Conservation (phyloP, 2,329 filamentous ascomycete genomes). For the Sarocladium kiliense region DNA sequence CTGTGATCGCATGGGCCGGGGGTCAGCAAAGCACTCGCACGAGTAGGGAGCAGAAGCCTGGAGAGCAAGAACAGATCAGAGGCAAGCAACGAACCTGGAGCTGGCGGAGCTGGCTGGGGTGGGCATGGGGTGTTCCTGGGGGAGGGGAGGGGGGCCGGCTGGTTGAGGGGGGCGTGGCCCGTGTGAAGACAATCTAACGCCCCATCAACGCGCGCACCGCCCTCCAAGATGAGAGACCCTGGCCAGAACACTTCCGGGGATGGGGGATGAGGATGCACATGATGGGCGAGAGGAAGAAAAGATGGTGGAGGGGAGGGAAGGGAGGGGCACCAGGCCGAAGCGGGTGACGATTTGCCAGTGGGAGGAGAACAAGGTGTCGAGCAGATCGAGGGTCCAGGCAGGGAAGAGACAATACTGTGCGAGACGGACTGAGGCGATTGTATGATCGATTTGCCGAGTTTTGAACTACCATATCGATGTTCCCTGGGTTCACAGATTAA, state of each 20-base stretch:
- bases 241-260: conserved; percentile 3
- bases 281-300: background rate
- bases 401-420: no score
- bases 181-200: background rate
- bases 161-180: background rate
- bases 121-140: conserved; percentile 2
- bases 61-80: background rate
- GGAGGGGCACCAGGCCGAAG: background rate
- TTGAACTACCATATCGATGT: no score
- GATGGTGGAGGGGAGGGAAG: background rate
- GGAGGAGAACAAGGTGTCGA: background rate
- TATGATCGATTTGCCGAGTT: no score
- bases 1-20: background rate
- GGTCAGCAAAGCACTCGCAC: background rate
- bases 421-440: no score
- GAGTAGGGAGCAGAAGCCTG: background rate
- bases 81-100: background rate
- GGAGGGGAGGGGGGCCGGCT: background rate
- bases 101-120: background rate
- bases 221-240: conserved; percentile 1
- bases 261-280: background rate
- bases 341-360: background rate
- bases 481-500: no score
- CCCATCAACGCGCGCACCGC: background rate
- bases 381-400: background rate